A percentile compares a stretch with the other conserved stretches of the same genome.
These are phyloP conservation scores for Xylaria polymorpha DNA, from an alignment of 2,329 filamentous ascomycete genomes.

Conservation along the genomic window DNA sequence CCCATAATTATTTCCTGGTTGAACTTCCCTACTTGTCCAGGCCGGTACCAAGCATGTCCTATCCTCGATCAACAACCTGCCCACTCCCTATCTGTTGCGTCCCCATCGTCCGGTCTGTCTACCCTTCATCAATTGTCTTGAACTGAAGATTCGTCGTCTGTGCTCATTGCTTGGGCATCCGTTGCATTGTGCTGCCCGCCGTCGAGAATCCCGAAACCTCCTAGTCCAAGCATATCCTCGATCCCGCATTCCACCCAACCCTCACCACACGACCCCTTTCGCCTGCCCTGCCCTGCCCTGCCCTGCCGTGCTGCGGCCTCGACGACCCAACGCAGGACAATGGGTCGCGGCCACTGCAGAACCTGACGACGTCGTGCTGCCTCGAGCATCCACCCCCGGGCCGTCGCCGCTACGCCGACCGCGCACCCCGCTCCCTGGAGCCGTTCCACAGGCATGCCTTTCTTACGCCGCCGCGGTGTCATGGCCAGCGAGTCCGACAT, in stretches of 20 bases:
- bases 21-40: background rate
- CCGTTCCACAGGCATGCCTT: constrained; percentile 61
- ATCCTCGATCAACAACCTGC: constrained; percentile 26
- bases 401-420: constrained; percentile 34
- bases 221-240: constrained; percentile 1
- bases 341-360: constrained; percentile 44
- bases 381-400: constrained; percentile 38
- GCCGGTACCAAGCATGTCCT: background rate
- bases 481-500: constrained; percentile 70
- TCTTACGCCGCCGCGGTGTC: constrained; percentile 70
- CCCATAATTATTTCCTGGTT: constrained; percentile 14
- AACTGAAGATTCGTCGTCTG: constrained; percentile 21
- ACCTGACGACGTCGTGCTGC: constrained; percentile 49
- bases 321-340: constrained; percentile 40
- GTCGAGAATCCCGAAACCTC: constrained; percentile 13
- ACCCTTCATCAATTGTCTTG: constrained; percentile 25
- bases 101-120: constrained; percentile 26
- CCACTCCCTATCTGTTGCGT: constrained; percentile 18
- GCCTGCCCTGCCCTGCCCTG: constrained; percentile 15
- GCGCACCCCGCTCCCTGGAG: constrained; percentile 25
- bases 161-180: constrained; percentile 16
- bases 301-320: constrained; percentile 29
- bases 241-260: constrained; percentile 21
- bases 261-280: constrained; percentile 26
- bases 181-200: constrained; percentile 15